A percentile compares a stretch with the other conserved stretches of the same genome.
phyloP scores from a whole-genome alignment of 495 filamentous ascomycete genomes.

The Aspergillus coremiiformis region DNA sequence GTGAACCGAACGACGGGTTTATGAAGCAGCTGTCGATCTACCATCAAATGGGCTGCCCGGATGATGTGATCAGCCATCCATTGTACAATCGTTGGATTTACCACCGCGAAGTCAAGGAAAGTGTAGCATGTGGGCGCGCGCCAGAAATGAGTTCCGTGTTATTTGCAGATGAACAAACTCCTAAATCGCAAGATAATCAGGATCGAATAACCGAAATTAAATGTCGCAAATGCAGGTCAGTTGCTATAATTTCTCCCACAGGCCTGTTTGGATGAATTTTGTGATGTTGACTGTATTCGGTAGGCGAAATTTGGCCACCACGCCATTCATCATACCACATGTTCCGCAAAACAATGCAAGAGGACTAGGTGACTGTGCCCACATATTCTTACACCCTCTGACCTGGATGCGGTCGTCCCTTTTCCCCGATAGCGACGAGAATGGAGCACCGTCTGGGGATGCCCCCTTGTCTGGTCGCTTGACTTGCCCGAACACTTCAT shows the following conservation, averaged over 20 bases:
- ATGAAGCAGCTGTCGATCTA: constrained; percentile 83
- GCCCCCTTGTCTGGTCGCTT: constrained; percentile 73
- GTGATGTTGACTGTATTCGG: background rate
- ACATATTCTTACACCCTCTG: constrained; percentile 83
- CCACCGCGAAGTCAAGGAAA: constrained; percentile 65
- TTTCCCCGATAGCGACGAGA: constrained; percentile 22
- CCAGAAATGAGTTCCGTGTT: constrained; percentile 65
- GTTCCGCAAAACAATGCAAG: constrained; percentile 21
- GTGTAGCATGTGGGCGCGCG: constrained; percentile 61
- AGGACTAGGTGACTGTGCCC: constrained; percentile 51
- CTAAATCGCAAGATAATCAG: constrained; percentile 8
- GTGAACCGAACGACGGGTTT: constrained; percentile 84
- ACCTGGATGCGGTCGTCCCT: constrained; percentile 88
- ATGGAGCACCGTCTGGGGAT: constrained; percentile 31
- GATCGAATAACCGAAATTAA: constrained; percentile 42
- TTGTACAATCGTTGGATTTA: constrained; percentile 87
- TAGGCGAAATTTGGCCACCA: constrained; percentile 57
- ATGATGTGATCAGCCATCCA: constrained; percentile 59
- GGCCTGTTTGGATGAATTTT: background rate
- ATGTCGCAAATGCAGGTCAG: constrained; percentile 58
- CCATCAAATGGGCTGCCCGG: constrained; percentile 71
- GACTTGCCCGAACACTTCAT: constrained; percentile 70
- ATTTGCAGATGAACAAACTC: constrained; percentile 71
- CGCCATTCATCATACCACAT: constrained; percentile 54
- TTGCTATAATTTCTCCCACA: constrained; percentile 6